Evolutionary conservation across 495 filamentous ascomycete species (phyloP).

Genomic region (Hypoxylon rickii): DNA sequence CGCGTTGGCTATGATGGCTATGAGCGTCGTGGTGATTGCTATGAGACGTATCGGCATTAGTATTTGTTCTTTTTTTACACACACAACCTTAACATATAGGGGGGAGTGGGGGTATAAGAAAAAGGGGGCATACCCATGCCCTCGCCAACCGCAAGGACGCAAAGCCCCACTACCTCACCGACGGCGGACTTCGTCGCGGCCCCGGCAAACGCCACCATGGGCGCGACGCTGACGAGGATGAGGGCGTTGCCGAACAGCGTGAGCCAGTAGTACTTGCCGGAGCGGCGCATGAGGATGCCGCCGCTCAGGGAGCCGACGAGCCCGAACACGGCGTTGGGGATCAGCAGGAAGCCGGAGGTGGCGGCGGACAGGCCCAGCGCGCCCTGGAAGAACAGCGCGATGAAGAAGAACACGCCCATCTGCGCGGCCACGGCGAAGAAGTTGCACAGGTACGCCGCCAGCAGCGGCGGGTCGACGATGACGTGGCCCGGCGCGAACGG

Average conservation of each 20-base stretch:
- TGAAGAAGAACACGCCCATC: constrained; percentile 70
- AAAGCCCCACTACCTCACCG: constrained; percentile 61
- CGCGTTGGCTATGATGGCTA: constrained; percentile 68
- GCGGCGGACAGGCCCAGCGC: constrained; percentile 69
- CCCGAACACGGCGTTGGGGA: constrained; percentile 67
- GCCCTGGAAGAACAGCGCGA: constrained; percentile 82
- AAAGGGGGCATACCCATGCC: constrained; percentile 26
- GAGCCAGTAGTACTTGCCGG: constrained; percentile 78
- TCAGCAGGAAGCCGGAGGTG: constrained; percentile 64
- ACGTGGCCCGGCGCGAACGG: constrained; percentile 81
- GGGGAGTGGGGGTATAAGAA: neutral
- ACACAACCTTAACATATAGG: too few relatives aligned
- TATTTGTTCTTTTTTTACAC: neutral
- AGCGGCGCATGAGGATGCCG: constrained; percentile 73
- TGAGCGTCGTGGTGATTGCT: constrained; percentile 72
- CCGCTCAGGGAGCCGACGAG: constrained; percentile 72
- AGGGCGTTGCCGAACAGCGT: constrained; percentile 62
- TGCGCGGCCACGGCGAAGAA: constrained; percentile 76
- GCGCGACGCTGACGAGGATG: constrained; percentile 55
- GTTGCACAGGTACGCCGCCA: constrained; percentile 73
- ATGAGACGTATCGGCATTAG: constrained; percentile 33
- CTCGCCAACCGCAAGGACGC: constrained; percentile 32
- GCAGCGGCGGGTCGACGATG: constrained; percentile 70
- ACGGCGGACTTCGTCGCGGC: constrained; percentile 39
- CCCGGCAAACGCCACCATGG: constrained; percentile 66